A percentile compares a stretch with the other conserved stretches of the same genome.
Conservation (phyloP, 2,329 filamentous ascomycete species). For the Colletotrichum eleusines region DNA sequence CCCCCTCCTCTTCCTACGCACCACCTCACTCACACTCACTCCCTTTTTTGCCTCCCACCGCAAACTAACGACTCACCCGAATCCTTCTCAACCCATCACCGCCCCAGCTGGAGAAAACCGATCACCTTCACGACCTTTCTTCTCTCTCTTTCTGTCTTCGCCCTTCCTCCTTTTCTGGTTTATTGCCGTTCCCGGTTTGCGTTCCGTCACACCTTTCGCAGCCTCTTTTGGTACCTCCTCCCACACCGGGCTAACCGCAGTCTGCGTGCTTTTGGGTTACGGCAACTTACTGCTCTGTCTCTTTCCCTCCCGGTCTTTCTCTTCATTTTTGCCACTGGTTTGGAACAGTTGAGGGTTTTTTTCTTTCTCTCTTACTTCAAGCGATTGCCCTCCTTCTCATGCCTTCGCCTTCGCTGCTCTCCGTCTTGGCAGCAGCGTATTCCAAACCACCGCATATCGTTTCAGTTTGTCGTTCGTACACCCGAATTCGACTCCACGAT, state of each 20-base stretch:
- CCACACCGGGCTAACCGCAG: neutral
- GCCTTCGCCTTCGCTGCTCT: neutral
- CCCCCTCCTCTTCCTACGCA: neutral
- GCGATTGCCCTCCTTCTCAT: neutral
- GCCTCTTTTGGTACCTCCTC: neutral
- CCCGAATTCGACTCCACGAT: neutral
- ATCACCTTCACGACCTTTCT: neutral
- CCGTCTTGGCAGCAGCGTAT: neutral
- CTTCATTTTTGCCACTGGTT: neutral
- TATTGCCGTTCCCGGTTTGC: neutral
- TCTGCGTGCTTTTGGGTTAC: neutral
- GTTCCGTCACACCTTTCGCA: neutral
- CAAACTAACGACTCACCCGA: neutral
- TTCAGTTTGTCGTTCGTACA: neutral
- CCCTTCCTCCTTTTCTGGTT: neutral
- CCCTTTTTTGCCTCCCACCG: neutral
- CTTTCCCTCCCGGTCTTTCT: neutral
- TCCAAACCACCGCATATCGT: neutral
- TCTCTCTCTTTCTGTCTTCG: neutral
- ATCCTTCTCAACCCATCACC: neutral
- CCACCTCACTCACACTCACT: neutral
- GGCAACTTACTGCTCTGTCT: neutral
- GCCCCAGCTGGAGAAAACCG: neutral
- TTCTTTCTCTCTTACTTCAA: neutral
- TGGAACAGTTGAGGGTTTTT: neutral